Evolutionary conservation across 352 stramenopile species (phyloP).

Genomic region (Stramenopiles sp.): DNA sequence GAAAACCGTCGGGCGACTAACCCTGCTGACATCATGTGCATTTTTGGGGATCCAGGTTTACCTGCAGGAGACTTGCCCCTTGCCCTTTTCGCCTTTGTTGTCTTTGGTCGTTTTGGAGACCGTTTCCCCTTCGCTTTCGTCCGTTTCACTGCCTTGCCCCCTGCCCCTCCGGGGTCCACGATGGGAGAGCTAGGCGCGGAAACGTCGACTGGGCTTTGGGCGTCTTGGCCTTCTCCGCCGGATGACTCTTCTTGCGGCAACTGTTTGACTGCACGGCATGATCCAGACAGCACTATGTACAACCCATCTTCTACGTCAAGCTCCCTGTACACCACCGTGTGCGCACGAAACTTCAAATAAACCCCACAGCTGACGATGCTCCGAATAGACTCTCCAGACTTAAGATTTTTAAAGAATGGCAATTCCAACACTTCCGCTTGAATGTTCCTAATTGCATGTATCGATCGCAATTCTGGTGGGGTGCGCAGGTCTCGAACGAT

Average conservation of each 20-base stretch:
- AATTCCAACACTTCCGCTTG: not conserved
- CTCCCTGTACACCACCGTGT: not conserved
- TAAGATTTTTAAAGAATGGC: not conserved
- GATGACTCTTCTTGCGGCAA: not conserved
- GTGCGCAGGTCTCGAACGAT: not conserved
- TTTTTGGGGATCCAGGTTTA: not conserved
- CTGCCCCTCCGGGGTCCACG: not conserved
- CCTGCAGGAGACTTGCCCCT: not conserved
- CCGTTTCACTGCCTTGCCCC: not conserved
- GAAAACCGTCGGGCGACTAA: not conserved
- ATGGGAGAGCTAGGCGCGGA: not conserved
- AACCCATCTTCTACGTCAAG: constrained; percentile 7
- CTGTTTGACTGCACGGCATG: not conserved
- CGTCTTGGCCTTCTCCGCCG: not conserved
- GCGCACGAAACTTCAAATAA: not conserved
- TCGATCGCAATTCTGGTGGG: not conserved
- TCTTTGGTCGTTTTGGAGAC: not conserved
- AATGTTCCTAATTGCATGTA: not conserved
- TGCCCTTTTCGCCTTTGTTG: not conserved
- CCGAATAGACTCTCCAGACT: not conserved
- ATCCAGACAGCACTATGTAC: not conserved
- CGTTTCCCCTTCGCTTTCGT: not conserved
- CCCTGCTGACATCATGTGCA: not conserved
- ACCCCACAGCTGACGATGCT: not conserved
- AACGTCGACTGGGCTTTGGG: not conserved